Evolutionary conservation across 2,329 filamentous ascomycete species (phyloP).

Genomic region (Aphanoascus verrucosus): DNA sequence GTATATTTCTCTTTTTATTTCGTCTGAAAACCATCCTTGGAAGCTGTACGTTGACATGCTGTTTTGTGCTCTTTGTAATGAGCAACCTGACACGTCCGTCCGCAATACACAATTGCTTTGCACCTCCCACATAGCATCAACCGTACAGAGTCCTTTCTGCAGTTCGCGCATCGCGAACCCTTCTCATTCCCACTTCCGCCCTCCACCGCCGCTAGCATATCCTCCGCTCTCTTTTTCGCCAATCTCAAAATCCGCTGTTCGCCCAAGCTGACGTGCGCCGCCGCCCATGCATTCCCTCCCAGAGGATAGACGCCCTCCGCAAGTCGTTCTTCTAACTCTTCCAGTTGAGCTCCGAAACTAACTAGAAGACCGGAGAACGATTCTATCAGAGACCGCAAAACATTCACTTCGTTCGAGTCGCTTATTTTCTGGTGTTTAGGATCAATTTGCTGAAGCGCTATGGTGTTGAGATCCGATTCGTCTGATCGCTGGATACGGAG

Average conservation of each 20-base stretch:
- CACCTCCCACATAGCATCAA: conserved; percentile 27
- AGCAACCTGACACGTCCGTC: conserved; percentile 25
- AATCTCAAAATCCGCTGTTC: conserved; percentile 28
- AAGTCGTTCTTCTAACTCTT: conserved; percentile 26
- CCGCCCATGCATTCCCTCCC: conserved; percentile 30
- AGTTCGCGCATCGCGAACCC: conserved; percentile 21
- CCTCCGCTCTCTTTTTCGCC: conserved; percentile 26
- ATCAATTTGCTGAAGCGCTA: conserved; percentile 19
- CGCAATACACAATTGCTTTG: conserved; percentile 25
- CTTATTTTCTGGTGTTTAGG: conserved; percentile 22
- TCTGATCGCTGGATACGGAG: conserved; percentile 29
- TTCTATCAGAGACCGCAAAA: conserved; percentile 26
- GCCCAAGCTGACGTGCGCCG: conserved; percentile 24
- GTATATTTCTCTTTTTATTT: conserved; percentile 13
- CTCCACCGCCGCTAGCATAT: conserved; percentile 21
- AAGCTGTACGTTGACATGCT: conserved; percentile 21
- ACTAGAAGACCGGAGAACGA: conserved; percentile 25
- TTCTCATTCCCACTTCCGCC: conserved; percentile 16
- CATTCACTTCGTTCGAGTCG: conserved; percentile 25
- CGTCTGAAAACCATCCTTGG: conserved; percentile 14
- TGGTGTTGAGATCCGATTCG: conserved; percentile 23
- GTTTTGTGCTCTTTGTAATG: conserved; percentile 26
- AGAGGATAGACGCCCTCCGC: conserved; percentile 23
- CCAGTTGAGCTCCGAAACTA: conserved; percentile 24
- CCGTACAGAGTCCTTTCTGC: conserved; percentile 21